These are phyloP conservation scores for Trichoderma atrobrunneum DNA, from an alignment of 2,329 filamentous ascomycete species.

Conservation along the genomic window DNA sequence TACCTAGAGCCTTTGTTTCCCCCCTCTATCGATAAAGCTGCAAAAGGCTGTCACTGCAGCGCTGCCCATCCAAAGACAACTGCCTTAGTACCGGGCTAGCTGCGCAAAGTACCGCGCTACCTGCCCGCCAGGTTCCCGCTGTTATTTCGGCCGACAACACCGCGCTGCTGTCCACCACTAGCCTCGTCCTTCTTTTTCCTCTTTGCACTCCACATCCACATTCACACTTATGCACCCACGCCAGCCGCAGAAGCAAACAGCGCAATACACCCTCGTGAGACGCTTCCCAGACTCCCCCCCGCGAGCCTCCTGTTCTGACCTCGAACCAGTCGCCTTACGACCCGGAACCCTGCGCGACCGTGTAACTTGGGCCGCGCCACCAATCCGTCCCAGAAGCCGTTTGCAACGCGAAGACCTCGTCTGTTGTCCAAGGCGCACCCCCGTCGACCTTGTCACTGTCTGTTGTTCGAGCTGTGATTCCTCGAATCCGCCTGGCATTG, in stretches of 20 bases:
- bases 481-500: neutral
- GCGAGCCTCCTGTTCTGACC: conserved; percentile 13
- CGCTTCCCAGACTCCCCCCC: conserved; percentile 10
- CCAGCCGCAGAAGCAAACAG: conserved; percentile 18
- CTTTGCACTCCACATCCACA: conserved; percentile 20
- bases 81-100: neutral
- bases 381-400: conserved; percentile 17
- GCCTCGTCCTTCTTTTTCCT: conserved; percentile 18
- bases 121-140: conserved; percentile 16
- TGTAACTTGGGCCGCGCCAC: conserved; percentile 20
- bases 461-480: neutral
- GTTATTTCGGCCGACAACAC: conserved; percentile 20
- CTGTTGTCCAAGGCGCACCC: conserved; percentile 4
- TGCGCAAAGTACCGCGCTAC: conserved; percentile 9
- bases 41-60: conserved; percentile 5
- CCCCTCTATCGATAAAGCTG: conserved; percentile 14
- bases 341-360: conserved; percentile 18
- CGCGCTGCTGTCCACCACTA: conserved; percentile 18
- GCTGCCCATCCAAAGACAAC: neutral
- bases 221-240: conserved; percentile 16
- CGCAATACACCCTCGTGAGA: conserved; percentile 20
- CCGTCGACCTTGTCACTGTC: conserved; percentile 3
- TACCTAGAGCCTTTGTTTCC: neutral
- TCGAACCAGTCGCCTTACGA: conserved; percentile 1
- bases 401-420: conserved; percentile 16